Evolutionary conservation across 2,329 filamentous ascomycete species (phyloP), one percentile per base, ranked within the genome.

Genomic region (Beauveria medogensis): DNA sequence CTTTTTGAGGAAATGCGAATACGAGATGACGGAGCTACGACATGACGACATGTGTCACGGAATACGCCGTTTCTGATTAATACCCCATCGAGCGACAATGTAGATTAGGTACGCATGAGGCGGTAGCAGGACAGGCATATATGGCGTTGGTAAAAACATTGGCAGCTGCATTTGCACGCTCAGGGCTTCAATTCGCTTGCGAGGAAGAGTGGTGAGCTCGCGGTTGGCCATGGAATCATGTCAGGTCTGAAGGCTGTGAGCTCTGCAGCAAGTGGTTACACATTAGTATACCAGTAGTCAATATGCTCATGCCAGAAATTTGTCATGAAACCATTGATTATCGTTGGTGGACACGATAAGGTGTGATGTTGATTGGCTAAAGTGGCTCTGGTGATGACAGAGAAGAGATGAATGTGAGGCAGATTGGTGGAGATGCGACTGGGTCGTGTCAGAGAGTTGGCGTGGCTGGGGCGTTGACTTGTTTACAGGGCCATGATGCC

Each of bases 1-100:
- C 75, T 41, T 76, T 76, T 65, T 77, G 67, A 70, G 22, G 16
- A 16, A 5, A 7, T 44, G 51, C 6, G 22, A 41, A 22, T 37
- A 34, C 22, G 30, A 40, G 43, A 60, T 34, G 20, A 22, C 18
- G 30, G 20, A 34, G 26, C n/a, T 41, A 34, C 41, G 41, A 60
- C 43, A 55, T 60, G 51, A 55, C 34, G 51, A 55, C 16, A 60
- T 43, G 6, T 50, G 58, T 50, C 48, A 60, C 43, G 58, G 30
- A 48, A 22, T 18, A 52, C 12, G 37, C 56, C 52, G 40, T 44
- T 59, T 44, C 47, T 59, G 26, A 24, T 41, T 18, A 59, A 59
- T 59, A 59, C 56, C 48, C 46, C 30, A 53, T 37, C 57, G 57
- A 59, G 37, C 40, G 34, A 59, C 34, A 43, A 40, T 26, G 48